phyloP scores from a whole-genome alignment of 306 rosid species.

The Leucaena leucocephala region DNA sequence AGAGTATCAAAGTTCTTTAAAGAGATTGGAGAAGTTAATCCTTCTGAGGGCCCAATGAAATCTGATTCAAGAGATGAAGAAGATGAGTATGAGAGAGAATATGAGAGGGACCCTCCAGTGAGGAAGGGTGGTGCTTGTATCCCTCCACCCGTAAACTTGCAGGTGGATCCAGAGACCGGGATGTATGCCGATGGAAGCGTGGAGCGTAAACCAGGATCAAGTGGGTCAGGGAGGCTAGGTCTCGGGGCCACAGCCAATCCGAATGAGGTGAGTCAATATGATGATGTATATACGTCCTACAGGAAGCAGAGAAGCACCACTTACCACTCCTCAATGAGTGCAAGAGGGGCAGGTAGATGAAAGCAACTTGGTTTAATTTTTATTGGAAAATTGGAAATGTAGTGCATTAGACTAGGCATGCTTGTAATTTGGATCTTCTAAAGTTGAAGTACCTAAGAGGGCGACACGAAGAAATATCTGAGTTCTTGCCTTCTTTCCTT shows the following conservation, averaged over 20 bases:
- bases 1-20: slow-evolving; percentile 85
- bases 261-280: slow-evolving; percentile 88
- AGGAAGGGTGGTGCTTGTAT: slow-evolving; percentile 98
- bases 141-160: slow-evolving; percentile 91
- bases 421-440: neutral
- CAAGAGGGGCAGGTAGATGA: slow-evolving; percentile 72
- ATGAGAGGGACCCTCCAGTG: slow-evolving; percentile 46
- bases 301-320: slow-evolving; percentile 96
- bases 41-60: slow-evolving; percentile 84
- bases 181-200: slow-evolving; percentile 85
- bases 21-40: slow-evolving; percentile 95
- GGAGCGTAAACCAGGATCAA: slow-evolving; percentile 70
- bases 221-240: slow-evolving; percentile 80
- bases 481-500: neutral
- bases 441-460: neutral
- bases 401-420: slow-evolving; percentile 19
- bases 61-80: slow-evolving; percentile 75
- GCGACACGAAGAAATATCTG: neutral
- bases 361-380: slow-evolving; percentile 10
- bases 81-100: slow-evolving; percentile 54
- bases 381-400: neutral
- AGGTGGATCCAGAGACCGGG: slow-evolving; percentile 90
- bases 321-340: slow-evolving; percentile 91
- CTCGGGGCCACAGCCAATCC: slow-evolving; percentile 89
- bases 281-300: slow-evolving; percentile 94